A percentile compares a stretch with the other conserved stretches of the same genome.
These are phyloP conservation scores for Crithidia bombi DNA, from an alignment of 208 protist species.

Conservation along the genomic window DNA sequence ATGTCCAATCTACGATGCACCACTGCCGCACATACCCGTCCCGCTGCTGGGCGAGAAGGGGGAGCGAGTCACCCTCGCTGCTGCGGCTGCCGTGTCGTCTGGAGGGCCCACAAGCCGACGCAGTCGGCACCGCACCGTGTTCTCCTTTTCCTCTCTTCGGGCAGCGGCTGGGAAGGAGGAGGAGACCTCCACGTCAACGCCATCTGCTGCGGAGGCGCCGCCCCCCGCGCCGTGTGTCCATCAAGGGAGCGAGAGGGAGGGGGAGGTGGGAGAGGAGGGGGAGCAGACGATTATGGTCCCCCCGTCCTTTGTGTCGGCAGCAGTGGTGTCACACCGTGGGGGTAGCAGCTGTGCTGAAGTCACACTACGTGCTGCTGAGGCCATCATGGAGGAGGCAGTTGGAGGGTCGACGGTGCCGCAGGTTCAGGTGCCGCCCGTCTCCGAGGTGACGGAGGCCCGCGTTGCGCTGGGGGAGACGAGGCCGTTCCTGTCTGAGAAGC, in stretches of 20 bases:
- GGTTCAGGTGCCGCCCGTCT: not conserved
- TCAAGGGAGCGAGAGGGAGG: not conserved
- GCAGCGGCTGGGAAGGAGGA: not conserved
- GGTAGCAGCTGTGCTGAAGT: not conserved
- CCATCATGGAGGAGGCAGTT: not conserved
- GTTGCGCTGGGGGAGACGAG: not conserved
- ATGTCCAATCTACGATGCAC: constrained; percentile 7
- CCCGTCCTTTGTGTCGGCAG: not conserved
- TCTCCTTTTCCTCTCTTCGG: constrained; percentile 22
- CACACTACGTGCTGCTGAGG: not conserved
- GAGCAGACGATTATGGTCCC: constrained; percentile 3
- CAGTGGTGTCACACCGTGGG: no score
- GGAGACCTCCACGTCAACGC: not conserved
- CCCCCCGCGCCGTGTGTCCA: not conserved
- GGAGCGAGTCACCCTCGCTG: not conserved
- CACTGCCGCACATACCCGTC: not conserved
- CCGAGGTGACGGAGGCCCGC: not conserved
- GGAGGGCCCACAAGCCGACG: not conserved
- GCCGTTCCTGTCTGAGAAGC: not conserved
- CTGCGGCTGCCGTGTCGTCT: not conserved
- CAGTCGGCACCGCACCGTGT: constrained; percentile 30
- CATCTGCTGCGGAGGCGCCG: not conserved
- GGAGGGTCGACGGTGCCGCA: not conserved
- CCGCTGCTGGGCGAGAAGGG: not conserved
- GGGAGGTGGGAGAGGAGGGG: no score